phyloP scores from a whole-genome alignment of 164 flowering plant genomes.

The Annona cherimola region DNA sequence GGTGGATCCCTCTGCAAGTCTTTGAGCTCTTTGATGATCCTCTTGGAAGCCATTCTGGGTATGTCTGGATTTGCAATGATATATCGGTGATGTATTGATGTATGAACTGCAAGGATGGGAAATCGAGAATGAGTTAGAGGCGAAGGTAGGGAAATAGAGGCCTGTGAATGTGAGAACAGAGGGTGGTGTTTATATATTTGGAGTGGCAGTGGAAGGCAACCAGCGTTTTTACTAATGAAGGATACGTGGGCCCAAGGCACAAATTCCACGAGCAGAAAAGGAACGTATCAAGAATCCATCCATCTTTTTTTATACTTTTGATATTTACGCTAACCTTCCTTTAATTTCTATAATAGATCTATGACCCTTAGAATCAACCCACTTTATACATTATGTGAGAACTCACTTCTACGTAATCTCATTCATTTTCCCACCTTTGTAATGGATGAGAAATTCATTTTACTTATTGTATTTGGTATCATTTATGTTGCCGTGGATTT shows the following conservation, averaged over 20 bases:
- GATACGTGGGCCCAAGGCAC: slow-evolving; percentile 6
- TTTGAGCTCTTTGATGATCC: slow-evolving; percentile 16
- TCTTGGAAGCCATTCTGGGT: slow-evolving; percentile 10
- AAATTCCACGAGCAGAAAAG: slow-evolving; percentile 2
- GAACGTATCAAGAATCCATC: neutral
- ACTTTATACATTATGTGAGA: too few species aligned
- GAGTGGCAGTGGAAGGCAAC: neutral
- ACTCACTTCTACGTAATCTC: too few species aligned
- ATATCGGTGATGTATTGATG: neutral
- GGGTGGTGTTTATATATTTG: slow-evolving; percentile 1
- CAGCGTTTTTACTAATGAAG: neutral
- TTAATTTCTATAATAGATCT: too few species aligned
- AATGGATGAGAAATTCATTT: too few species aligned
- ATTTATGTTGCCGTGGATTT: too few species aligned
- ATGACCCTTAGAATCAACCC: too few species aligned
- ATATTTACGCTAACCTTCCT: too few species aligned
- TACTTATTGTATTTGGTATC: too few species aligned
- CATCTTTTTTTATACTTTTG: neutral
- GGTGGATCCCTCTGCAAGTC: slow-evolving; percentile 18
- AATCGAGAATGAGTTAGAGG: neutral
- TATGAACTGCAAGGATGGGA: neutral
- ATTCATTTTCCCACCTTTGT: too few species aligned
- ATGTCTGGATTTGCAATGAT: neutral
- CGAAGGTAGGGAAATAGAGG: neutral
- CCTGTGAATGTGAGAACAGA: neutral